These are phyloP conservation scores for Entomortierella lignicola DNA, from an alignment of 192 early-diverging fungal species.

Conservation along the genomic window DNA sequence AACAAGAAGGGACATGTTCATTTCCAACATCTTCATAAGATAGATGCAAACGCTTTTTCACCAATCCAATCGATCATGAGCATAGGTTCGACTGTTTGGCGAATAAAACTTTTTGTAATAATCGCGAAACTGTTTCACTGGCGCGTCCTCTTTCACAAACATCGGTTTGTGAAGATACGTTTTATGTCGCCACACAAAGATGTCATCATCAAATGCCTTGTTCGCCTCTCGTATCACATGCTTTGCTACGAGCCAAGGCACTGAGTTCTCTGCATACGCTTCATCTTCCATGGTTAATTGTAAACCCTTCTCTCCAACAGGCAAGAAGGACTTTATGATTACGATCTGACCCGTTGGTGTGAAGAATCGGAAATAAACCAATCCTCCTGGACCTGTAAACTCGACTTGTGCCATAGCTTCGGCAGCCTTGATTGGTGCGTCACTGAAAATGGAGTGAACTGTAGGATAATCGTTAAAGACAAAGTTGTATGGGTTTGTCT, in stretches of 20 bases:
- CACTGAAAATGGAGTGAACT: conserved; percentile 40
- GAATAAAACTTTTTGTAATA: conserved; percentile 54
- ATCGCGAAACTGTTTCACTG: conserved; percentile 52
- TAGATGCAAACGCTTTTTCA: background rate
- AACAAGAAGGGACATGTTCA: no score
- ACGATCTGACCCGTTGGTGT: conserved; percentile 43
- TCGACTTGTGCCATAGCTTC: conserved; percentile 47
- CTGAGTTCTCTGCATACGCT: conserved; percentile 45
- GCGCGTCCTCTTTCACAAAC: conserved; percentile 46
- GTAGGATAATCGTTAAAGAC: conserved; percentile 52
- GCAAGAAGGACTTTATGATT: conserved; percentile 40
- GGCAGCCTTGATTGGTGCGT: conserved; percentile 34
- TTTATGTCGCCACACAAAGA: conserved; percentile 55
- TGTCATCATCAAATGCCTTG: conserved; percentile 53
- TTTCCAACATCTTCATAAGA: no score
- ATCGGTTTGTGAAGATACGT: conserved; percentile 37
- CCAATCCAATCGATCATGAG: conserved; percentile 47
- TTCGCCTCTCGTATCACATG: conserved; percentile 47
- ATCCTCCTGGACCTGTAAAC: conserved; percentile 47
- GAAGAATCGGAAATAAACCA: conserved; percentile 52
- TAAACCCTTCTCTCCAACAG: conserved; percentile 45
- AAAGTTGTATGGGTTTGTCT: conserved; percentile 50
- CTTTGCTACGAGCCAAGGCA: conserved; percentile 26
- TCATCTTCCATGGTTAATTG: conserved; percentile 53
- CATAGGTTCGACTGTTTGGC: conserved; percentile 52